Base-by-base conservation (phyloP, 768 basidiomycete species). In the Boletus reticuloceps region DNA sequence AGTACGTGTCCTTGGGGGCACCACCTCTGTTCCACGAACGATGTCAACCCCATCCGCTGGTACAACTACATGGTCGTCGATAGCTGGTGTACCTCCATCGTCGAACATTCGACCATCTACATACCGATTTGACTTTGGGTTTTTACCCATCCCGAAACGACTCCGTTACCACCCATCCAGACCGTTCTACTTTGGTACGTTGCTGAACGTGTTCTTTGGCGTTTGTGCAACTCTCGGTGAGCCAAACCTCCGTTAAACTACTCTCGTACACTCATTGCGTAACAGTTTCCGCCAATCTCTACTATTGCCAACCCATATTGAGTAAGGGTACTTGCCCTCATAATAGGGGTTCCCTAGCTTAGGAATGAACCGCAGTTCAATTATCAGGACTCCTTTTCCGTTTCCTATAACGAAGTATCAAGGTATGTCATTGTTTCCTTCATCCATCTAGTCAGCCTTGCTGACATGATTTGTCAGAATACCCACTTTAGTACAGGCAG, bases 301-400 rank as follows among this genome's bases (percentile, higher is more conserved):
- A 91, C 64, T 93, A 91, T 56, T 86, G 83, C 57, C 87, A 89
- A 72, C 89, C 89, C 3, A 70, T 91, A 57, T 74, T 91, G n/a
- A 86, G 89, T 82, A 63, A 63, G 78, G 73, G 58, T 19, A 45
- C 31, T 27, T 13, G 29, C 29, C 29, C 29, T 29, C 29, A 29
- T 29, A 9, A 2, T 9, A 9, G 29, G 29, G 29, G 9, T 29
- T 8, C 29, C 29, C 8, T 29, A 8, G 29, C 29, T 29, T 29
- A 29, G 29, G 29, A 29, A 29, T 29, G 8, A 29, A 29, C 29
- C 29, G 29, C 49, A 67, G 63, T 62, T 46, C 64, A 66, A 17
- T 70, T 77, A 63, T 64, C 78, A 50, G n/a, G 51, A 65, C 47
- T 71, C 74, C 7, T 75, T 80, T 57, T 60, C 62, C 22, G 70